Evolutionary conservation across 2,329 filamentous ascomycete genomes (phyloP).

Genomic region (Paecilomyces formosus): DNA sequence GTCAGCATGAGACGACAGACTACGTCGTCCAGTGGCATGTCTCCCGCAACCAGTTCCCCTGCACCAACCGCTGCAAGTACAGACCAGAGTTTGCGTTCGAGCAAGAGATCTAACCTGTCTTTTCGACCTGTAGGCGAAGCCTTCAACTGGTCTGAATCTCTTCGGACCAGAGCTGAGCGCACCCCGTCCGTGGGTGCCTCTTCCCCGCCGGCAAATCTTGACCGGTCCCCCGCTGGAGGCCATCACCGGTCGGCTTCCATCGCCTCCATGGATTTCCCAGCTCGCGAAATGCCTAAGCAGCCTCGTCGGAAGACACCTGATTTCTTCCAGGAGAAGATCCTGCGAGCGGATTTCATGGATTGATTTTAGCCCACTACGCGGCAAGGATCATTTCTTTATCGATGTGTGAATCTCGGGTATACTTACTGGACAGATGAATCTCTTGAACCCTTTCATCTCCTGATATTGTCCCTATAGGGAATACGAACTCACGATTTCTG

Average conservation of each 20-base stretch:
- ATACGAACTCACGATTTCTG: background rate
- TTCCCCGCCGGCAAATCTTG: conserved; percentile 20
- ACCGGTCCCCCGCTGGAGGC: conserved; percentile 38
- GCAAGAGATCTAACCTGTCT: conserved; percentile 37
- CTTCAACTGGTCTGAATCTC: conserved; percentile 95
- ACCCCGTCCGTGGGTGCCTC: conserved; percentile 42
- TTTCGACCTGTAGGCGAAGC: conserved; percentile 64
- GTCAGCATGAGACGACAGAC: conserved; percentile 17
- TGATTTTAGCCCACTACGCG: conserved; percentile 31
- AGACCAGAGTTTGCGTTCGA: conserved; percentile 23
- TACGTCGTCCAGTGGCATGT: conserved; percentile 16
- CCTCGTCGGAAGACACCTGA: conserved; percentile 66
- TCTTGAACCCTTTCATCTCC: background rate
- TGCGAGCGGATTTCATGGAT: conserved; percentile 98
- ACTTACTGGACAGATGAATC: background rate
- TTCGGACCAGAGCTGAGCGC: conserved; percentile 85
- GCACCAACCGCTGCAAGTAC: conserved; percentile 29
- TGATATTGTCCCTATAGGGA: background rate
- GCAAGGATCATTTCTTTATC: background rate
- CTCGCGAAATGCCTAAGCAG: conserved; percentile 37
- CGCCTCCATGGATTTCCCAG: conserved; percentile 51
- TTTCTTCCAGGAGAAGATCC: conserved; percentile 90
- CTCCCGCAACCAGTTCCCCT: conserved; percentile 11
- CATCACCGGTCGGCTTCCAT: conserved; percentile 35
- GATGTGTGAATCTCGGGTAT: background rate